A percentile compares a stretch with the other conserved stretches of the same genome.
Evolutionary conservation across 2,329 filamentous ascomycete species (phyloP).

Genomic region (Aspergillus clavatus): DNA sequence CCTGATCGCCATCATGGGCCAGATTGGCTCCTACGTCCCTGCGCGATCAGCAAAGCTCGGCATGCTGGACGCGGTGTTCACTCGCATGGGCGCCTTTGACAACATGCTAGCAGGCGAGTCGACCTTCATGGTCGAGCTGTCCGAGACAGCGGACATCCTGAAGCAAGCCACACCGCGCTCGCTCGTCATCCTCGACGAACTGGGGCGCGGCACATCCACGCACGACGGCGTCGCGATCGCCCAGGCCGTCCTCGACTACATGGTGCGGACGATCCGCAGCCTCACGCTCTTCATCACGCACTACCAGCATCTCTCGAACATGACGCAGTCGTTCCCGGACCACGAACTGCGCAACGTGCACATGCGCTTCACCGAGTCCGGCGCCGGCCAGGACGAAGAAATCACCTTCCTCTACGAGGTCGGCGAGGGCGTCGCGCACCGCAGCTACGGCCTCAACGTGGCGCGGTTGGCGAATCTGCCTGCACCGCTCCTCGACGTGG

Average conservation of each 20-base stretch:
- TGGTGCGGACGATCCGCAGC: constrained; percentile 68
- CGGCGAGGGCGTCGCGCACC: constrained; percentile 82
- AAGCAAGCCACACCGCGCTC: constrained; percentile 80
- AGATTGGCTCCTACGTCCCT: constrained; percentile 91
- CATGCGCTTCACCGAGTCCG: constrained; percentile 72
- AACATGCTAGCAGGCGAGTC: constrained; percentile 93
- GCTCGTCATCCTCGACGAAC: constrained; percentile 88
- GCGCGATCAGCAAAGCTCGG: constrained; percentile 69
- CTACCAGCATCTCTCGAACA: constrained; percentile 79
- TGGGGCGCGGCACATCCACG: constrained; percentile 88
- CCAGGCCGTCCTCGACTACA: constrained; percentile 79
- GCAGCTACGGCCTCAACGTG: constrained; percentile 92
- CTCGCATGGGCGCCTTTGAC: constrained; percentile 91
- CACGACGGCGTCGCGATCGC: constrained; percentile 97
- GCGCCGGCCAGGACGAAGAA: constrained; percentile 59
- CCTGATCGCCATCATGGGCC: constrained; percentile 86
- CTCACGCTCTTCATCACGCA: constrained; percentile 96
- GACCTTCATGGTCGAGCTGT: constrained; percentile 97
- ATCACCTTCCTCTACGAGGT: constrained; percentile 96
- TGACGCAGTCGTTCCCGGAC: constrained; percentile 63
- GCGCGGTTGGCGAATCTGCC: constrained; percentile 81
- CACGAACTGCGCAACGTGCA: constrained; percentile 79
- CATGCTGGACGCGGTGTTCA: constrained; percentile 86
- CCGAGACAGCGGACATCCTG: constrained; percentile 85
- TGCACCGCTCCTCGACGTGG: constrained; percentile 68